Evolutionary conservation across 176 grass and related monocot genomes (phyloP).

Genomic region (Pontederia crassipes): DNA sequence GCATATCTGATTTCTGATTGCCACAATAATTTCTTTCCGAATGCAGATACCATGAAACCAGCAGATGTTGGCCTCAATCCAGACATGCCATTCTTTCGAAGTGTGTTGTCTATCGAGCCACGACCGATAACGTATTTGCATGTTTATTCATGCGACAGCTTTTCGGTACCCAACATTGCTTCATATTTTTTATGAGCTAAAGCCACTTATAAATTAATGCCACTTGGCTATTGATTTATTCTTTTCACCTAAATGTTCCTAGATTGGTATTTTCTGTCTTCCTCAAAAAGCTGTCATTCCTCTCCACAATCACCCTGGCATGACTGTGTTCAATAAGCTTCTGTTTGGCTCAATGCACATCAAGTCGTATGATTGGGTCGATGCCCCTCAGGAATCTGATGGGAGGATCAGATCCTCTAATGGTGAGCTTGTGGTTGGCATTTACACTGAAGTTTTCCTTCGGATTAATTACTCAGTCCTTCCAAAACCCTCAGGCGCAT

Average conservation of each 20-base stretch:
- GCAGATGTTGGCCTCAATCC: slow-evolving; percentile 37
- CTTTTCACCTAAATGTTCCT: neutral
- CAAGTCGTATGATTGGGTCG: slow-evolving; percentile 58
- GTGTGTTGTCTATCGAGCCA: neutral
- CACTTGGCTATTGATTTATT: neutral
- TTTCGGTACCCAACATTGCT: slow-evolving; percentile 31
- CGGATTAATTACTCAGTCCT: neutral
- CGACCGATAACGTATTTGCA: slow-evolving; percentile 40
- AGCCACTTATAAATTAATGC: neutral
- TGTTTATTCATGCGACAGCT: slow-evolving; percentile 35
- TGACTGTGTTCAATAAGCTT: slow-evolving; percentile 73
- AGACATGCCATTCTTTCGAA: slow-evolving; percentile 37
- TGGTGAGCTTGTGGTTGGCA: neutral
- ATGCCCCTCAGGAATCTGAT: slow-evolving; percentile 6
- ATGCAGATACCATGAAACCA: slow-evolving; percentile 36
- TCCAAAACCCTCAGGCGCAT: slow-evolving; percentile 13
- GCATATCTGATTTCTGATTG: neutral
- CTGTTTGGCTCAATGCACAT: slow-evolving; percentile 51
- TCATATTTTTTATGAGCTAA: neutral
- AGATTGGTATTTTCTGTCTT: slow-evolving; percentile 56
- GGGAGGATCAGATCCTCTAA: neutral
- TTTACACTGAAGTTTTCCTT: neutral
- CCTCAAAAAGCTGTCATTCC: slow-evolving; percentile 49
- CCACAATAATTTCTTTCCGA: neutral
- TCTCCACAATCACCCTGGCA: slow-evolving; percentile 62